Base-by-base conservation (phyloP, 2,329 filamentous ascomycete genomes). In the Ophiostoma sp. region DNA sequence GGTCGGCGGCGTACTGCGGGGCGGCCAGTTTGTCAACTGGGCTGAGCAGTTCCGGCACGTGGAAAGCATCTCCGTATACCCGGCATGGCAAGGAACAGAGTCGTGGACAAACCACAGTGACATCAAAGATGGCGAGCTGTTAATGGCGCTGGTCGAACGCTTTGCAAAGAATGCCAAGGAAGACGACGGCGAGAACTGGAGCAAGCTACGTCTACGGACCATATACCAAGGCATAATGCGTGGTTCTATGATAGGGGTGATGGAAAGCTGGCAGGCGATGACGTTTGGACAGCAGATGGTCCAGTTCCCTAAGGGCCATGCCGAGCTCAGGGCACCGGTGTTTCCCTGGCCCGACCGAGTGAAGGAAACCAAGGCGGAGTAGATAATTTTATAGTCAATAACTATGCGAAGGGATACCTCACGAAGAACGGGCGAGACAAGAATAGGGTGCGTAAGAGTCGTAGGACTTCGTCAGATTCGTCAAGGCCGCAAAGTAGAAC, bases 11-110 rank as follows among this genome's bases (percentile, higher is more conserved):
- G 11, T 41, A 1, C 40, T 69, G 40, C 64, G 65, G 0, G 69
- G 68, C 9, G 65, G 67, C 36, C 40, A 67, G 0, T 69, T 67
- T 14, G 14, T 71, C 12, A 65, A 69, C 63, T 73, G 72, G 72
- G 52, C 69, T n/a, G 18, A 41, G 6, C 67, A 65, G 63, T 72
- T 73, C 52, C 45, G 49, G 3, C 9, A 38, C 41, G 67, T 64
- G 45, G 67, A 71, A 38, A 62, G 62, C 41, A 62, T 73, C 38
- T 58, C 52, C 16, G 55, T 69, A 40, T 70, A 69, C 42, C 69
- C 69, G n/a, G 44, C 44, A 8, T 68, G 66, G 66, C 52, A 63
- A 8, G 41, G 8, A 5, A 66, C n/a, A 14, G 55, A 66, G 44
- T 11, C 27, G 38, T 44, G 60, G n/a, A 16, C 47, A 16, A 38